Conservation (phyloP, 1,284 basidiomycete genomes). For the Tylopilus orsonianus region DNA sequence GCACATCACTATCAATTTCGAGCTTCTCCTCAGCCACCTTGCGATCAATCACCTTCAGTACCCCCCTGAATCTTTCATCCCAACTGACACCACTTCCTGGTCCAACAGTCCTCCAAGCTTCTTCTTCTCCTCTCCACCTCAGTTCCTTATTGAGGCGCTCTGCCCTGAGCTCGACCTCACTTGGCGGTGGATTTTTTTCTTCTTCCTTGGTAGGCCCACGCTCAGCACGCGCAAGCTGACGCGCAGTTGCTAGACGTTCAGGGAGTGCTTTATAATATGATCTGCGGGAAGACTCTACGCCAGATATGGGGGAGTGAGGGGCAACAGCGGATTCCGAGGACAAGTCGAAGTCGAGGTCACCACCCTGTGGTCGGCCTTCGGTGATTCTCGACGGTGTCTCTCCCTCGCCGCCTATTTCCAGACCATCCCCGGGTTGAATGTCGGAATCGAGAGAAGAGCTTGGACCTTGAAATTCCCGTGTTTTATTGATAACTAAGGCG, state of each 20-base stretch:
- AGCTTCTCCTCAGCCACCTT: slow-evolving; percentile 21
- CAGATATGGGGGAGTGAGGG: slow-evolving; percentile 56
- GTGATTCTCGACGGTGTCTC: neutral
- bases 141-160: slow-evolving; percentile 86
- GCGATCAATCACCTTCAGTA: slow-evolving; percentile 64
- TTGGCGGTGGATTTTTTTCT: slow-evolving; percentile 75
- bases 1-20: neutral
- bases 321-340: slow-evolving; percentile 71
- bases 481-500: slow-evolving; percentile 63
- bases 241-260: slow-evolving; percentile 69
- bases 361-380: slow-evolving; percentile 22
- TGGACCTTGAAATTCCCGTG: slow-evolving; percentile 62
- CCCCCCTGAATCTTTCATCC: slow-evolving; percentile 72
- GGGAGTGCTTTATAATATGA: slow-evolving; percentile 80
- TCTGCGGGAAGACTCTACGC: slow-evolving; percentile 68
- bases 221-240: slow-evolving; percentile 73
- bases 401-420: slow-evolving; percentile 4
- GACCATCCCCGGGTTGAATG: slow-evolving; percentile 1
- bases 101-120: slow-evolving; percentile 76
- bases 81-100: slow-evolving; percentile 66
- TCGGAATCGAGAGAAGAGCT: slow-evolving; percentile 23
- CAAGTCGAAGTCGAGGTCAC: slow-evolving; percentile 79
- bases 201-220: slow-evolving; percentile 90
- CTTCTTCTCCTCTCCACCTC: slow-evolving; percentile 75
- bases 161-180: slow-evolving; percentile 82